Conservation (phyloP, 2,329 filamentous ascomycete species). For the Hysterium pulicare region DNA sequence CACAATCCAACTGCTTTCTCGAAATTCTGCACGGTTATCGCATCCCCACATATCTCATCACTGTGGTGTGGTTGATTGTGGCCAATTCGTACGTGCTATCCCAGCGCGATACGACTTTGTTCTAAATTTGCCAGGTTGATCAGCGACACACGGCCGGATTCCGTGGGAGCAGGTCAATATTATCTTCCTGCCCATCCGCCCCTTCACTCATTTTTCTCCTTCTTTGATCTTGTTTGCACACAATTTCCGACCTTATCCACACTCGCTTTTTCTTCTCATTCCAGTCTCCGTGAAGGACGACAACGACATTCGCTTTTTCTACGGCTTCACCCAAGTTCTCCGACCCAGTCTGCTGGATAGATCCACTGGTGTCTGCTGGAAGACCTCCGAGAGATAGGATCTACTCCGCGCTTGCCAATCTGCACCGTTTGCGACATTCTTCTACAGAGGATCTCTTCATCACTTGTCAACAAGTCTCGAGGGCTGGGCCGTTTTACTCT, state of each 20-base stretch:
- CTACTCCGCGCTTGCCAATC: neutral
- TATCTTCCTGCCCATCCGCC: conserved; percentile 12
- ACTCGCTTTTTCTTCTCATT: conserved; percentile 22
- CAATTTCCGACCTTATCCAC: conserved; percentile 10
- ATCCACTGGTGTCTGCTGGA: neutral
- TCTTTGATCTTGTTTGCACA: conserved; percentile 10
- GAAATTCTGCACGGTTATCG: conserved; percentile 6
- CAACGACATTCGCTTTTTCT: conserved; percentile 17
- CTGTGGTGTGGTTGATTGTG: conserved; percentile 4
- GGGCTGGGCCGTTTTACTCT: conserved; percentile 7
- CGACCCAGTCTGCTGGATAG: neutral
- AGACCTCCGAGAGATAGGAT: neutral
- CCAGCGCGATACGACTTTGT: conserved; percentile 14
- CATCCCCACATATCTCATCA: too few species aligned
- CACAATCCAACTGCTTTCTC: conserved; percentile 4
- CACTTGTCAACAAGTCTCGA: neutral
- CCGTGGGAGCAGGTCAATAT: conserved; percentile 18
- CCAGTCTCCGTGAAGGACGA: conserved; percentile 5
- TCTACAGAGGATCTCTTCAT: neutral
- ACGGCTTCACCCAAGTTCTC: neutral
- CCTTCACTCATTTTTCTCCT: conserved; percentile 11
- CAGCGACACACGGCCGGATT: conserved; percentile 14
- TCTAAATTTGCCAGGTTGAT: conserved; percentile 29
- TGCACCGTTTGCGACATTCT: neutral
- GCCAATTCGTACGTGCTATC: conserved; percentile 5